A percentile compares a stretch with the other conserved stretches of the same genome.
phyloP scores from a whole-genome alignment of 1,139 yeast genomes.

The Candida smagusa region DNA sequence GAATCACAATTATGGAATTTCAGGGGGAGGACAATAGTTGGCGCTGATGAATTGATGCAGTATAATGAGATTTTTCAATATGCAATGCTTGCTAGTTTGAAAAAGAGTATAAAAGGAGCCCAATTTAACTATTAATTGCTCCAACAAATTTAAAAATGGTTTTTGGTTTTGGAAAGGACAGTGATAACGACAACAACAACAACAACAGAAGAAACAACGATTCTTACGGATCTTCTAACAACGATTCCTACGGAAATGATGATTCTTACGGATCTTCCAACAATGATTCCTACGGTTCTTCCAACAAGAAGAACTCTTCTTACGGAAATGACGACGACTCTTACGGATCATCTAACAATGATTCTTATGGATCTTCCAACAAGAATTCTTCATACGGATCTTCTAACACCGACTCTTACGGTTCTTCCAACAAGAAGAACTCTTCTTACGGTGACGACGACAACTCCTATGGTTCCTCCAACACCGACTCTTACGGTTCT shows the following conservation, averaged over 20 bases:
- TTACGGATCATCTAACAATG: constrained; percentile 9
- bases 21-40: neutral
- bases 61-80: neutral
- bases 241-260: constrained; percentile 7
- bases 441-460: constrained; percentile 7
- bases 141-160: constrained; percentile 12
- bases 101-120: constrained; percentile 1
- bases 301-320: constrained; percentile 7
- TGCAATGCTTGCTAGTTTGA: neutral
- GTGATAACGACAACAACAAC: constrained; percentile 10
- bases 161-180: constrained; percentile 18
- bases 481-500: constrained; percentile 9
- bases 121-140: neutral
- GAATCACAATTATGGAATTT: neutral
- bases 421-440: constrained; percentile 8
- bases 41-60: no score
- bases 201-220: constrained; percentile 6
- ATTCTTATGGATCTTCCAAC: constrained; percentile 12
- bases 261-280: constrained; percentile 13
- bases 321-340: constrained; percentile 9
- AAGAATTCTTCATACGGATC: constrained; percentile 15
- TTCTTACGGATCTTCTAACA: constrained; percentile 8
- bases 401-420: constrained; percentile 9
- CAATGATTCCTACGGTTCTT: constrained; percentile 11
- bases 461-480: constrained; percentile 9